Conservation (phyloP, 2,329 filamentous ascomycete species). For the Ceratocystiopsis brevicomis region DNA sequence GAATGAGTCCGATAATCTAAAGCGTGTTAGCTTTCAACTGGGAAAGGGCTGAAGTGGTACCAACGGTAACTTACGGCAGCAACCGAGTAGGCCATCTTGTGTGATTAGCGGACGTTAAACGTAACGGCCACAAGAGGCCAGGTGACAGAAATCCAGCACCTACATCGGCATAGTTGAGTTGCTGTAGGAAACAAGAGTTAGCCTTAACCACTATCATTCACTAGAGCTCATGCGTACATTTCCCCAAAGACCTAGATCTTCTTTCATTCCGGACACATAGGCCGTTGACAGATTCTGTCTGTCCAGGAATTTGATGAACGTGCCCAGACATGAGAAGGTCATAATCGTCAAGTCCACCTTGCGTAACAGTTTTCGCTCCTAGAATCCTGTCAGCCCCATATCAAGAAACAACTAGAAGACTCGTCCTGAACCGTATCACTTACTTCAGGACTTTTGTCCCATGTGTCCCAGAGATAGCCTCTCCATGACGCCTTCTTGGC, state of each 20-base stretch:
- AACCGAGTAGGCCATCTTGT: background rate
- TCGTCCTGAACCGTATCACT: no score
- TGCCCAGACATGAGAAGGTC: slow-evolving; percentile 4
- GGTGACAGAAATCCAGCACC: no score
- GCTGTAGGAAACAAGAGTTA: background rate
- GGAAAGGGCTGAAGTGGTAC: background rate
- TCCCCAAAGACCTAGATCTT: slow-evolving; percentile 5
- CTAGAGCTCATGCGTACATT: slow-evolving; percentile 1
- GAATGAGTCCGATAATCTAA: slow-evolving; percentile 6
- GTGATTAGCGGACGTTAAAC: no score
- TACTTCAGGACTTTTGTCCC: no score
- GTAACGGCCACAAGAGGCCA: no score
- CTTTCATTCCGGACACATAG: slow-evolving; percentile 7
- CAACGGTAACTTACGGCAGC: slow-evolving; percentile 1
- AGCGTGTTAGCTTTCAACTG: background rate
- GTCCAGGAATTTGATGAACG: slow-evolving; percentile 5
- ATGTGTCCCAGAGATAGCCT: no score
- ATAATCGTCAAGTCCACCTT: slow-evolving; percentile 4
- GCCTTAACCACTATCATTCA: no score
- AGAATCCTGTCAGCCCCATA: no score
- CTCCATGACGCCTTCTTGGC: no score
- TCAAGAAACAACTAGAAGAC: no score
- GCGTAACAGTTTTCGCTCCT: background rate
- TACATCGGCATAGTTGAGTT: slow-evolving; percentile 6
- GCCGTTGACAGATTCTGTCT: slow-evolving; percentile 4